Percentiles rank a stretch among this genome's conserved stretches.
Conservation (phyloP, 2,329 filamentous ascomycete genomes). For the Colletotrichum costaricense region DNA sequence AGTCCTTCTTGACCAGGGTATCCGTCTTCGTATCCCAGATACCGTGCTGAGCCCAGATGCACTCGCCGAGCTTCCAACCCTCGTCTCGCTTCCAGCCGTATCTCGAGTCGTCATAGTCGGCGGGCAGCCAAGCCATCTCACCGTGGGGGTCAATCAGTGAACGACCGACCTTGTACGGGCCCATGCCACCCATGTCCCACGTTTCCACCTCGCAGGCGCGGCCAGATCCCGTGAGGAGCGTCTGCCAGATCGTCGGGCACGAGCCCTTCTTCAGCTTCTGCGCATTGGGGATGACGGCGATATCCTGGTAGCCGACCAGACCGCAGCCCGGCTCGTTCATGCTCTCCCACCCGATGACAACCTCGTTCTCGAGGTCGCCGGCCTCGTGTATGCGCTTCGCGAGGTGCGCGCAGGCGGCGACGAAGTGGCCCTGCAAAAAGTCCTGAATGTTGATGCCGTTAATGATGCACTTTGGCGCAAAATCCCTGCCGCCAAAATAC, state of each 20-base stretch:
- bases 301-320: constrained; percentile 83
- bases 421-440: constrained; percentile 88
- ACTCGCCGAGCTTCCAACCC: constrained; percentile 92
- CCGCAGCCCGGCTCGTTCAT: constrained; percentile 96
- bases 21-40: constrained; percentile 90
- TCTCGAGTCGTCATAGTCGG: constrained; percentile 83
- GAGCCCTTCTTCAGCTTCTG: constrained; percentile 94
- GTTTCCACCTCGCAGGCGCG: constrained; percentile 89
- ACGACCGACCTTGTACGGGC: constrained; percentile 89
- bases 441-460: constrained; percentile 97
- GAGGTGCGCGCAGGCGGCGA: constrained; percentile 82
- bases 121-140: constrained; percentile 83
- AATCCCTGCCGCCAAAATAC: constrained; percentile 91
- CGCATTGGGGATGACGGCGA: constrained; percentile 84
- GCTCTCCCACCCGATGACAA: constrained; percentile 95
- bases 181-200: constrained; percentile 94
- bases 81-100: constrained; percentile 93
- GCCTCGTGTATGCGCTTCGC: constrained; percentile 89
- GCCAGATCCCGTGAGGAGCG: constrained; percentile 90
- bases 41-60: constrained; percentile 96
- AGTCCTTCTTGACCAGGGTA: constrained; percentile 82
- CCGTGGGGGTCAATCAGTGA: constrained; percentile 89
- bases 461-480: constrained; percentile 95
- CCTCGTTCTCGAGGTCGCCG: constrained; percentile 85
- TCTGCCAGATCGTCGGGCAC: constrained; percentile 93